Evolutionary conservation across 768 basidiomycete species (phyloP).

Genomic region (Phaeolepiota aurea): DNA sequence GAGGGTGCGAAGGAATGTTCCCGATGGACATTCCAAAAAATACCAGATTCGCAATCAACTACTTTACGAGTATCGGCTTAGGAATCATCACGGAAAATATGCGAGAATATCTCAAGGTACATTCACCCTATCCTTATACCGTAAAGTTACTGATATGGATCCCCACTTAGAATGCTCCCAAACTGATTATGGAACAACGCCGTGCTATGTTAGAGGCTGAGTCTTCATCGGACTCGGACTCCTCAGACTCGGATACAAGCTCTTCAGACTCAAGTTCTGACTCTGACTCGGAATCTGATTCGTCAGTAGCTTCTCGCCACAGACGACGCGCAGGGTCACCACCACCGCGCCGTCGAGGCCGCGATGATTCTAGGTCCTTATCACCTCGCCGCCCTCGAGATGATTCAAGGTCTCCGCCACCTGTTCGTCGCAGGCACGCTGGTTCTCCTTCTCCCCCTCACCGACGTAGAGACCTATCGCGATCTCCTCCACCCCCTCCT

Average conservation of each 20-base stretch:
- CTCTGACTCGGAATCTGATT: slow-evolving; percentile 19
- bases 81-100: slow-evolving; percentile 91
- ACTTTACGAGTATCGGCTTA: slow-evolving; percentile 92
- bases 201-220: slow-evolving; percentile 78
- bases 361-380: slow-evolving; percentile 11
- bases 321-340: slow-evolving; percentile 16
- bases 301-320: slow-evolving; percentile 16
- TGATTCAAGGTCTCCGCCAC: slow-evolving; percentile 17
- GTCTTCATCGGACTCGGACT: slow-evolving; percentile 32
- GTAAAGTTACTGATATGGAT: slow-evolving; percentile 7
- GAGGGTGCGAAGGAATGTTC: slow-evolving; percentile 79
- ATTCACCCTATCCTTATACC: slow-evolving; percentile 14
- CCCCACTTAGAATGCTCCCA: slow-evolving; percentile 79
- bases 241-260: slow-evolving; percentile 18
- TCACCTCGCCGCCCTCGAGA: slow-evolving; percentile 11
- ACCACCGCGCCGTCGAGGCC: slow-evolving; percentile 13
- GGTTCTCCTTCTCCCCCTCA: slow-evolving; percentile 14
- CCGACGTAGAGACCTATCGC: slow-evolving; percentile 10
- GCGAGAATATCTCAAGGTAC: slow-evolving; percentile 90
- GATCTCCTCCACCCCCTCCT: slow-evolving; percentile 4
- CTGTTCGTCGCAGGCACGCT: slow-evolving; percentile 10
- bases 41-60: slow-evolving; percentile 94
- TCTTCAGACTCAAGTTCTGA: slow-evolving; percentile 16
- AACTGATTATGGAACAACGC: slow-evolving; percentile 89
- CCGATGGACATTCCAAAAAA: slow-evolving; percentile 95